A percentile compares a stretch with the other conserved stretches of the same genome.
Evolutionary conservation across 2,329 filamentous ascomycete genomes (phyloP).

Genomic region (Xylariaceae sp.): DNA sequence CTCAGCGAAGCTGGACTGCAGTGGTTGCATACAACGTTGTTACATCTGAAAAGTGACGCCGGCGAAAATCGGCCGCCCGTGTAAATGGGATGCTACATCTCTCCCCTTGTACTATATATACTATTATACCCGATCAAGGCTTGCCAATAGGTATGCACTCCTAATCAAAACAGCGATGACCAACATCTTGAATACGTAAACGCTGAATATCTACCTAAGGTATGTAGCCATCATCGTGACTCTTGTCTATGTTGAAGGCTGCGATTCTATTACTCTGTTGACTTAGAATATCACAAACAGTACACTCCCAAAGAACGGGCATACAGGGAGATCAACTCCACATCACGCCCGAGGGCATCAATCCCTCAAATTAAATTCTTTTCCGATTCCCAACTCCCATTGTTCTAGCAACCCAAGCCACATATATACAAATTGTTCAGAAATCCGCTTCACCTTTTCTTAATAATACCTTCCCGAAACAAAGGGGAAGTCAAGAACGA

Average conservation of each 20-base stretch:
- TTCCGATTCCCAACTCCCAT: not conserved
- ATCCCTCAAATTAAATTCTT: not conserved
- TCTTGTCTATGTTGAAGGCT: too few species aligned
- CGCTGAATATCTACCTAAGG: not conserved
- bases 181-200: not conserved
- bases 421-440: conserved; percentile 1
- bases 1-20: too few species aligned
- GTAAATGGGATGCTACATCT: too few species aligned
- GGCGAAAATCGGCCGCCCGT: too few species aligned
- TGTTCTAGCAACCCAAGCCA: not conserved
- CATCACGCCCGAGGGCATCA: not conserved
- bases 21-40: too few species aligned
- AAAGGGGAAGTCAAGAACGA: not conserved
- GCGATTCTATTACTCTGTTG: too few species aligned
- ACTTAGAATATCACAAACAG: not conserved
- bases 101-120: too few species aligned
- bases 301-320: not conserved
- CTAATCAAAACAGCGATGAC: not conserved
- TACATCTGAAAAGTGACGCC: too few species aligned
- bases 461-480: too few species aligned
- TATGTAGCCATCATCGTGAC: not conserved
- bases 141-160: too few species aligned
- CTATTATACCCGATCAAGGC: too few species aligned
- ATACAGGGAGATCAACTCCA: not conserved
- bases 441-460: not conserved